Base-by-base conservation (phyloP, 2,329 filamentous ascomycete genomes). In the Phaeosphaeriaceae sp. region DNA sequence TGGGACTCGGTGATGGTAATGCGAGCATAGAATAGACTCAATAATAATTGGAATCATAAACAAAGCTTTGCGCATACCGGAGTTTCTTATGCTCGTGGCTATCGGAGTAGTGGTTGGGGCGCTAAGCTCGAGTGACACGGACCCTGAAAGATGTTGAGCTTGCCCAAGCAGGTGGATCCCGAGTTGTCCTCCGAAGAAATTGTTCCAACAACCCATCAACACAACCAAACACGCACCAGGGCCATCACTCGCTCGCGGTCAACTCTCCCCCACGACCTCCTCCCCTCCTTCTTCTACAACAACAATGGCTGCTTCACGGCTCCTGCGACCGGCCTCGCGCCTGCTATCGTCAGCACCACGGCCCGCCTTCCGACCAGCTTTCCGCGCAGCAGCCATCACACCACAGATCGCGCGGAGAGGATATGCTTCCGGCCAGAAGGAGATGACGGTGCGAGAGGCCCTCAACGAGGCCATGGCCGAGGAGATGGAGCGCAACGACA, bases 391-490 rank as follows among this genome's bases (percentile, higher is more conserved):
- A 61, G 76, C 80, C 61, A 78, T 81, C 66, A 76, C 80, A 60
- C 81, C 83, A 54, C 77, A 81, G 51, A 77, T 83, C 68, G 78
- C 80, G 59, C 76, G 76, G 75, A 78, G 86, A 72, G 80, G 80
- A 67, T 89, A 88, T 81, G 86, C 86, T 41, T 83, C 84, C 13
- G 79, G 79, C 61, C 90, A 89, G 66, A 97, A 97, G 86, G 92
- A 97, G 78, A 93, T 97, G 83, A 97, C 95, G 46, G 95, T 99
- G 75, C 89, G 95, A 83, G 95, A 99, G 78, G 95, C 95, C 60
- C 85, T 99, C 76, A 99, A 99, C 80, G 94, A 99, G 85, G 95
- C 95, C 60, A 89, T 99, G 77, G 93, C 93, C 48, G 95, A 99
- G 85, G 95, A 99, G 86, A 89, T 99, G 80, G 93, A 97, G 85